Percentiles rank a stretch among this genome's conserved stretches.
phyloP scores from a whole-genome alignment of 805 yeast genomes.

The Kockiozyma suomiensis region DNA sequence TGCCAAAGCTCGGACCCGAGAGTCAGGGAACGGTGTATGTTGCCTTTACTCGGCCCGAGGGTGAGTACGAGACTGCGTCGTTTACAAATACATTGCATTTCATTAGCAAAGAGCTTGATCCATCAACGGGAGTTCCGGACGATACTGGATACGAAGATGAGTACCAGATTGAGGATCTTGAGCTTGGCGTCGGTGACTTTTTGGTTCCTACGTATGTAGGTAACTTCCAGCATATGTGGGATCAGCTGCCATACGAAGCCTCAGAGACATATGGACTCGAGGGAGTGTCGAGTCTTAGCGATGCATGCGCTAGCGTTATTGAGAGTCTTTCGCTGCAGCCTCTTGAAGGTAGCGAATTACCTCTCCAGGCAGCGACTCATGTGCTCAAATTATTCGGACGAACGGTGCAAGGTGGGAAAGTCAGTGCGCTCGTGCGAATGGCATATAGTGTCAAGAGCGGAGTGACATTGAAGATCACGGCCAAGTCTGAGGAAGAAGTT shows the following conservation, averaged over 20 bases:
- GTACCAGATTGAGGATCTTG: constrained; percentile 83
- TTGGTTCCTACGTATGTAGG: constrained; percentile 76
- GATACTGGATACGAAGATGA: constrained; percentile 92
- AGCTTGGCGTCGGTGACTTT: constrained; percentile 78
- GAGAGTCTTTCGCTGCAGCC: constrained; percentile 65
- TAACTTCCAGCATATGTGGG: constrained; percentile 72
- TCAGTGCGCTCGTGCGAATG: constrained; percentile 49
- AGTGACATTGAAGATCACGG: constrained; percentile 49
- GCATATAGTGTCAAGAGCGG: constrained; percentile 50
- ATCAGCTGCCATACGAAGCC: constrained; percentile 62
- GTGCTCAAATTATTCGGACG: constrained; percentile 81
- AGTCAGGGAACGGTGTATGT: constrained; percentile 76
- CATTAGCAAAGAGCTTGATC: constrained; percentile 77
- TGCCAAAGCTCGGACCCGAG: constrained; percentile 71
- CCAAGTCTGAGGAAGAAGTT: constrained; percentile 49
- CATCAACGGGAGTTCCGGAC: constrained; percentile 62
- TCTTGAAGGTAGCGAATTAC: constrained; percentile 70
- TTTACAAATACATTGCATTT: constrained; percentile 72
- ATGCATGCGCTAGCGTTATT: constrained; percentile 59
- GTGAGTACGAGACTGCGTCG: constrained; percentile 45
- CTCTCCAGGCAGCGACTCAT: constrained; percentile 59
- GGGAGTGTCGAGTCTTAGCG: constrained; percentile 52
- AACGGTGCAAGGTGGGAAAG: constrained; percentile 54
- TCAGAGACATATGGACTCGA: constrained; percentile 69
- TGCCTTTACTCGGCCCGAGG: constrained; percentile 64